Percentiles rank a stretch among this genome's conserved stretches.
These are phyloP conservation scores for Cinnamomum chago DNA, from an alignment of 164 flowering plant species.

Conservation along the genomic window DNA sequence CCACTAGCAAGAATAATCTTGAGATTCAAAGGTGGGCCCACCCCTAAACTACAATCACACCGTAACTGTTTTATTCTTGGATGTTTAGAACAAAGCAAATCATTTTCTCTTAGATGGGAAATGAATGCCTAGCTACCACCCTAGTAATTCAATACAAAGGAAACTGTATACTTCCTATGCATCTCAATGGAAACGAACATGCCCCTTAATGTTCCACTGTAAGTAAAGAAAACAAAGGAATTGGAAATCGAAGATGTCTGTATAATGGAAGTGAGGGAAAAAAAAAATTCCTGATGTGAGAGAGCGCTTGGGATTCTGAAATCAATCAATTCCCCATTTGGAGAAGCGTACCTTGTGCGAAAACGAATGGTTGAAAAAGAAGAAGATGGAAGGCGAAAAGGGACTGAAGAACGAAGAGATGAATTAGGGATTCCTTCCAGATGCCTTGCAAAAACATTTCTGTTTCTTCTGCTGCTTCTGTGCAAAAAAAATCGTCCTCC, in stretches of 20 bases:
- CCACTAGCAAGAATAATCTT: no score
- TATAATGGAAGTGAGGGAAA: background rate
- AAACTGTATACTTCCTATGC: no score
- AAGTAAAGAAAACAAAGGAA: background rate
- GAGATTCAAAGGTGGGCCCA: no score
- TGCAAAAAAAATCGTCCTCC: background rate
- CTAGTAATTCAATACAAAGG: no score
- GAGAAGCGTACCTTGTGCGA: background rate
- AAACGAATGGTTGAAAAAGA: background rate
- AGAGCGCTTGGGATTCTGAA: background rate
- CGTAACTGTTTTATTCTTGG: no score
- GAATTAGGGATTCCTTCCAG: background rate
- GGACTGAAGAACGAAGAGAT: background rate
- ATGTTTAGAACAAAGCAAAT: no score
- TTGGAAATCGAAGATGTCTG: background rate
- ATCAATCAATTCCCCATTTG: no score
- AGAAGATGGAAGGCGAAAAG: background rate
- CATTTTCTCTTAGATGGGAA: no score
- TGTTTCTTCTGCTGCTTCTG: background rate
- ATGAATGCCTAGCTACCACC: no score
- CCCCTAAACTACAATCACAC: no score
- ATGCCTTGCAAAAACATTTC: background rate
- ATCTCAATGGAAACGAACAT: no score
- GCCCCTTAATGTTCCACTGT: no score
- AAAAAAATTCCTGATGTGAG: background rate